Conservation (phyloP, 176 grass and related monocot genomes). For the Miscanthus lutarioriparius region DNA sequence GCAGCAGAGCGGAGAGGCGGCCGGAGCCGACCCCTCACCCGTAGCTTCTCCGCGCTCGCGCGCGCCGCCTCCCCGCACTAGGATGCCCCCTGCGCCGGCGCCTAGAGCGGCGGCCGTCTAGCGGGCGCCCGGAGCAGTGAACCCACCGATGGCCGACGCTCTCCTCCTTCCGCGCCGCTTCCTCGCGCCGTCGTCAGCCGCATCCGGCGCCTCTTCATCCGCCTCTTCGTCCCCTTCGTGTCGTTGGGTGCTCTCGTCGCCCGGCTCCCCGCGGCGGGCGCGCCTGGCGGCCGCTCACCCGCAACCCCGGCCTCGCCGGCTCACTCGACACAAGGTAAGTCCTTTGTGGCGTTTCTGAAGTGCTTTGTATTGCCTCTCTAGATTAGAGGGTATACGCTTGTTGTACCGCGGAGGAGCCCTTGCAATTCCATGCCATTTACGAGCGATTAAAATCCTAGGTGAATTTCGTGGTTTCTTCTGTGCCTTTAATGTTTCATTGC, state of each 20-base stretch:
- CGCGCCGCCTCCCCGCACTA: background rate
- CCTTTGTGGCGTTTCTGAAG: background rate
- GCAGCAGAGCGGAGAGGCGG: background rate
- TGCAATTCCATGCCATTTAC: background rate
- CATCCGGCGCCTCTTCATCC: slow-evolving; percentile 23
- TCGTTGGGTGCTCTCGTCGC: slow-evolving; percentile 17
- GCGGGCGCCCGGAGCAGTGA: background rate
- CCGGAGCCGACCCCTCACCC: background rate
- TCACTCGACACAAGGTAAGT: slow-evolving; percentile 10
- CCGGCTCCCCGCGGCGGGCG: slow-evolving; percentile 15
- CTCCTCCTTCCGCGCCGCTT: slow-evolving; percentile 47
- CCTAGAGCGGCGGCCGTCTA: slow-evolving; percentile 24
- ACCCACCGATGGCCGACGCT: slow-evolving; percentile 58
- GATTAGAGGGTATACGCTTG: background rate
- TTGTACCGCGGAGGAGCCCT: background rate
- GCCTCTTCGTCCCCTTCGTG: slow-evolving; percentile 17
- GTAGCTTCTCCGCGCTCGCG: background rate
- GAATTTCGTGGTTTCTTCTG: background rate
- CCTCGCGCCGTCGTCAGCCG: background rate
- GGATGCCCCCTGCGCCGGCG: slow-evolving; percentile 33
- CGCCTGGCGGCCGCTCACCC: background rate
- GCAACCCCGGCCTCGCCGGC: slow-evolving; percentile 25
- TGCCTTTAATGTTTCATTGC: background rate
- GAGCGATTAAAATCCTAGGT: background rate
- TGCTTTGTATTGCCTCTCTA: background rate